These are phyloP conservation scores for Isoetes engelmannii DNA, from an alignment of 83 land plant genomes.

Conservation along the genomic window DNA sequence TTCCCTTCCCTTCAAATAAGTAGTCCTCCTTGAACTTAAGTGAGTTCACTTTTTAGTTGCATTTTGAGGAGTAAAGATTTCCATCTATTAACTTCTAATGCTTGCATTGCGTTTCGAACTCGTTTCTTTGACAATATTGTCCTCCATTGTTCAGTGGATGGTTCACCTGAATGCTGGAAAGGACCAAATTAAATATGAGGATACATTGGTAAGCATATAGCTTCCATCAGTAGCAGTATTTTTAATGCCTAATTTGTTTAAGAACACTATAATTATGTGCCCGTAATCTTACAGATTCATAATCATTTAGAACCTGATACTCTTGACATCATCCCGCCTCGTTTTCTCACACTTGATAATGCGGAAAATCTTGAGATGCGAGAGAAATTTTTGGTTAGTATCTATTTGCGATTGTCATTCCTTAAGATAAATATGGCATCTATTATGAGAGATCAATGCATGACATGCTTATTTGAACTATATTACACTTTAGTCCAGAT, in stretches of 20 bases:
- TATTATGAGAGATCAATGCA: neutral
- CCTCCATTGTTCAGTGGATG: constrained; percentile 19
- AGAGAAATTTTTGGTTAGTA: constrained; percentile 12
- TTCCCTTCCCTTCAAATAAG: too few relatives aligned
- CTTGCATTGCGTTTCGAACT: too few relatives aligned
- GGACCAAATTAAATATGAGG: constrained; percentile 2
- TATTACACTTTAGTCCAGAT: too few relatives aligned
- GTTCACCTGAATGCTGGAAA: constrained; percentile 18
- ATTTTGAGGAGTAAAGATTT: too few relatives aligned
- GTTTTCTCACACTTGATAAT: constrained; percentile 24
- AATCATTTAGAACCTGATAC: constrained; percentile 7
- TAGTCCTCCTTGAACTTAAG: too few relatives aligned
- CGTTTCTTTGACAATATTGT: neutral
- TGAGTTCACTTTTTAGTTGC: too few relatives aligned
- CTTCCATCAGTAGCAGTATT: neutral
- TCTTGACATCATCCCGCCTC: constrained; percentile 17
- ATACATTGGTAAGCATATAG: constrained; percentile 12
- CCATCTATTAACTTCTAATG: too few relatives aligned
- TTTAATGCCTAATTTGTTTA: neutral
- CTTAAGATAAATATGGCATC: neutral
- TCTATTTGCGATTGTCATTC: neutral
- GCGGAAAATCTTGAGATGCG: neutral
- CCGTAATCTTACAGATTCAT: neutral
- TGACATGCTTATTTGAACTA: neutral
- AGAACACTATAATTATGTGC: neutral